Conservation (phyloP, 495 filamentous ascomycete species). For the Pyronema domesticum region DNA sequence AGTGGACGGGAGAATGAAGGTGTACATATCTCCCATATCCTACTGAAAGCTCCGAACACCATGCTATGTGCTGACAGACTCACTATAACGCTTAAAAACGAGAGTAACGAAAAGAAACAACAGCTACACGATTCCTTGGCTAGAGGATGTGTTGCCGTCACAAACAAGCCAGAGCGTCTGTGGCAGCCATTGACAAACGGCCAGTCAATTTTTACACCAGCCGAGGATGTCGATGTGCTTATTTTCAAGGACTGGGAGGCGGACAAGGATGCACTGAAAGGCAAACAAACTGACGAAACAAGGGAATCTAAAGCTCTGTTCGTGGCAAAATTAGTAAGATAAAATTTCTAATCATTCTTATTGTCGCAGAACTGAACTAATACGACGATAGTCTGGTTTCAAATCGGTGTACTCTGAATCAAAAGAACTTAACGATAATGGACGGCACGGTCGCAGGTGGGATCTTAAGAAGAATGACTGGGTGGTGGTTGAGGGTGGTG, state of each 20-base stretch:
- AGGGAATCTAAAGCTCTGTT: neutral
- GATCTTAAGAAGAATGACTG: too few species aligned
- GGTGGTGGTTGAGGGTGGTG: too few species aligned
- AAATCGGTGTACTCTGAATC: neutral
- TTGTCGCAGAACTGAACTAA: neutral
- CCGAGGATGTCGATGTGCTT: too few species aligned
- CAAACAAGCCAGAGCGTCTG: neutral
- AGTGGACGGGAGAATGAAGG: constrained; percentile 7
- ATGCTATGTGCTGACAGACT: neutral
- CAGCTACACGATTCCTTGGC: neutral
- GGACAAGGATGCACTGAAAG: too few species aligned
- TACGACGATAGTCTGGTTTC: neutral
- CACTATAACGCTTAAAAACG: neutral
- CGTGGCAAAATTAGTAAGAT: neutral
- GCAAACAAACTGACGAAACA: too few species aligned
- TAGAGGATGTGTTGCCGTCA: neutral
- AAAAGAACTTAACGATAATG: neutral
- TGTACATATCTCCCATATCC: constrained; percentile 28
- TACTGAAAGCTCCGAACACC: constrained; percentile 22
- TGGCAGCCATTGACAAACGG: neutral
- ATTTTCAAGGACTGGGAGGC: too few species aligned
- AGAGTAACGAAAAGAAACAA: neutral
- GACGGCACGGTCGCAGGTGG: neutral
- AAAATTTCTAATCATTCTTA: neutral
- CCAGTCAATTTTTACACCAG: neutral